Evolutionary conservation across 1,284 basidiomycete genomes (phyloP), one percentile per base, ranked within the genome.

Genomic region (Irpex sp.): DNA sequence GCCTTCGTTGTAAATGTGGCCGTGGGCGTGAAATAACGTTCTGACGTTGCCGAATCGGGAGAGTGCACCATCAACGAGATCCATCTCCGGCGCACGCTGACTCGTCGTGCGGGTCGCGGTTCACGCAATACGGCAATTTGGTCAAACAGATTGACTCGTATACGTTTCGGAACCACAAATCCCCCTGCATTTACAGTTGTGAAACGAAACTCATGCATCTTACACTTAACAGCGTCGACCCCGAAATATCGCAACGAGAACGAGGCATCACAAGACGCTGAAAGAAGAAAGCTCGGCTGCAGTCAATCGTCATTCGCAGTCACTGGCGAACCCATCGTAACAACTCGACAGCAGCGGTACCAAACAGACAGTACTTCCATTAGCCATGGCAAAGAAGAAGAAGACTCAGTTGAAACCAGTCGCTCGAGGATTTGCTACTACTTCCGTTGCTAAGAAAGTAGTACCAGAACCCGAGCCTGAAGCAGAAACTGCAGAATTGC

Each of bases 361-460:
- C n/a, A 11, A 17, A 13, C 5, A 49, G 19, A 15, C 46, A 43
- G 37, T 64, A 43, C 15, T 65, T 62, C 63, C 43, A 37, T 62
- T 35, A 35, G 58, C 65, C 55, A 92, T 93, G 91, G 83, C 88
- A 58, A 95, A 95, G 82, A 95, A 94, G 80, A 93, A 89, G 82
- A 95, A 93, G 77, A 84, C 87, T 1, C 88, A 92, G 68, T 72
- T 93, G 69, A 94, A 93, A 76, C 88, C 90, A 63, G 79, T 90
- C 63, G 83, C 73, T 47, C 82, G 88, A 62, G 93, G 92, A 13
- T 95, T 96, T 71, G 91, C 94, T 47, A 95, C 94, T 1, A 94
- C 91, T 6, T 98, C 95, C 31, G 84, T 89, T 57, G 93, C 89
- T 61, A 97, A 93, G 83, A 96, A 93, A 77, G 79, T 81, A 51